Base-by-base conservation (phyloP, 2,329 filamentous ascomycete genomes). In the Aaosphaeria pasadenensis region DNA sequence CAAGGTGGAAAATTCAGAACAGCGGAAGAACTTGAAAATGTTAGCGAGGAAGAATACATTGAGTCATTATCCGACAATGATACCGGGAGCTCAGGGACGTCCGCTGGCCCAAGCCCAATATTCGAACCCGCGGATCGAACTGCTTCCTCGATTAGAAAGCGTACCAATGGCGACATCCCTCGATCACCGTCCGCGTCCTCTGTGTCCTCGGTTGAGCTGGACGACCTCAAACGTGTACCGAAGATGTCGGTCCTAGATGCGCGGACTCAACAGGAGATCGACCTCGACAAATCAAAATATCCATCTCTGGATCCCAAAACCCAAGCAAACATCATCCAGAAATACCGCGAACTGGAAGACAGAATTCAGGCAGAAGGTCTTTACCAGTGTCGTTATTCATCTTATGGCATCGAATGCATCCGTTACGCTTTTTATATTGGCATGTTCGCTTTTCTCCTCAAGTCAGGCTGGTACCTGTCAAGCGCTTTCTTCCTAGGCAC, bases 331-430 rank as follows among this genome's bases (percentile, higher is more conserved):
- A 90, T 99, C 50, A 80, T 89, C 36, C 72, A 75, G 40, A 95
- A 91, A 66, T 99, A 97, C 67, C 86, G 90, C n/a, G 74, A 81
- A 7, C 76, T 97, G 29, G 78, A 91, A 60, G 72, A 87, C 56
- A 82, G 83, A 28, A 84, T 99, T 54, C 77, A 80, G 57, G 84
- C 80, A 11, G 87, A 87, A 62, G 87, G 88, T 0, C 78, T 97
- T 1, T 97, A 90, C 69, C 66, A 90, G 44, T 96, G 91, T 78
- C 87, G 89, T 60, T 96, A 95, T 70, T 78, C 73, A 33, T 84
- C 87, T 3, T 97, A 97, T 62, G 82, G 81, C 28, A 77, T 87
- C 44, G 94, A 99, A 69, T 74, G 77, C 47, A 72, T 76, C 49
- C 86, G 92, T 29, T 97, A 96, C 66, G 72, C 77, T 1, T 69